These are phyloP conservation scores for Pleurotus tuber-regium DNA, from an alignment of 768 basidiomycete genomes.

Conservation along the genomic window DNA sequence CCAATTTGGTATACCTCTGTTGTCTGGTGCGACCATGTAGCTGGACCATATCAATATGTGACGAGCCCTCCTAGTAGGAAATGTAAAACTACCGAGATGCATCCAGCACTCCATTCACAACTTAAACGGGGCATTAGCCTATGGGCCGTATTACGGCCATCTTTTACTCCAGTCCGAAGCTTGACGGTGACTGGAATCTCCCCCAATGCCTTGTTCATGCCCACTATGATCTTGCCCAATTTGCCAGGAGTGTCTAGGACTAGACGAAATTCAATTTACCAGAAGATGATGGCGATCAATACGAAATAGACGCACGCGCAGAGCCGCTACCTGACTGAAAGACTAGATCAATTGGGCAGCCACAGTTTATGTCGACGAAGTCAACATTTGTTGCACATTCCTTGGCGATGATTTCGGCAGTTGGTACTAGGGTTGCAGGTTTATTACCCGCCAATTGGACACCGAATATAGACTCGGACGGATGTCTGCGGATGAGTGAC, in stretches of 20 bases:
- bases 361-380: slow-evolving; percentile 94
- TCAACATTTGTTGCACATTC: slow-evolving; percentile 69
- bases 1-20: slow-evolving; percentile 88
- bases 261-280: slow-evolving; percentile 24
- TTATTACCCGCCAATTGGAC: slow-evolving; percentile 92
- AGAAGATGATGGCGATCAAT: slow-evolving; percentile 8
- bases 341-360: slow-evolving; percentile 96
- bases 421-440: slow-evolving; percentile 70
- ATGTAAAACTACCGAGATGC: slow-evolving; percentile 35
- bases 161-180: slow-evolving; percentile 90
- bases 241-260: slow-evolving; percentile 83
- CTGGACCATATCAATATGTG: slow-evolving; percentile 37
- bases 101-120: slow-evolving; percentile 44
- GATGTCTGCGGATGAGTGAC: slow-evolving; percentile 88
- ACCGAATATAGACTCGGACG: slow-evolving; percentile 84
- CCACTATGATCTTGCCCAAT: slow-evolving; percentile 81
- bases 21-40: slow-evolving; percentile 95
- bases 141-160: slow-evolving; percentile 82
- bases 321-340: slow-evolving; percentile 90
- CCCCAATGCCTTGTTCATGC: slow-evolving; percentile 90
- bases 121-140: slow-evolving; percentile 84
- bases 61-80: not conserved
- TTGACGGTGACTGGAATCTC: slow-evolving; percentile 91
- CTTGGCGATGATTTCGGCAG: slow-evolving; percentile 76
- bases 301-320: slow-evolving; percentile 57